Evolutionary conservation across 2,329 filamentous ascomycete species (phyloP).

Genomic region (Fusarium sp.): DNA sequence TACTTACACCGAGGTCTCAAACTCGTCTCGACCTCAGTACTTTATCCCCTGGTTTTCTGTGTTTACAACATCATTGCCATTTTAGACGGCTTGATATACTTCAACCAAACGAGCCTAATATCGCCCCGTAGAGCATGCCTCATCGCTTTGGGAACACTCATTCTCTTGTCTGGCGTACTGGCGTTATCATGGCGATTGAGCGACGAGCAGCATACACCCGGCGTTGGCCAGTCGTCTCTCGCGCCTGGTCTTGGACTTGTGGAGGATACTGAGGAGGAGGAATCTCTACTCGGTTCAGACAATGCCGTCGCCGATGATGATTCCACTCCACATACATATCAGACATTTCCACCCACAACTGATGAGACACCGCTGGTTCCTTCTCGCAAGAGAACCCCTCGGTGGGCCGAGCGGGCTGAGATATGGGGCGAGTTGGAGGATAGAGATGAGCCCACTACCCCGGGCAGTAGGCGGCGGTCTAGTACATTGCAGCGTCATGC

Average conservation of each 20-base stretch:
- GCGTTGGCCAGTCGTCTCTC: slow-evolving; percentile 75
- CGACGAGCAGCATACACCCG: slow-evolving; percentile 76
- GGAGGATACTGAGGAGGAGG: slow-evolving; percentile 74
- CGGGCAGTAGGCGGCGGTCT: slow-evolving; percentile 60
- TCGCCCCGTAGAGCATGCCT: slow-evolving; percentile 80
- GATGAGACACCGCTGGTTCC: slow-evolving; percentile 58
- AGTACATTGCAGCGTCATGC: slow-evolving; percentile 61
- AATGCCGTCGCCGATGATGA: slow-evolving; percentile 59
- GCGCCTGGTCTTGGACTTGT: slow-evolving; percentile 87
- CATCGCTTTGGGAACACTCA: slow-evolving; percentile 87
- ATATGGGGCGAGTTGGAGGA: slow-evolving; percentile 93
- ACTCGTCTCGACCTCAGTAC: slow-evolving; percentile 92
- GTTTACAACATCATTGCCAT: slow-evolving; percentile 99
- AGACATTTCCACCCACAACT: slow-evolving; percentile 62
- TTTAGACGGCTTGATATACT: slow-evolving; percentile 96
- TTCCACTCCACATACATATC: slow-evolving; percentile 55
- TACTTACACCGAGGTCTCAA: slow-evolving; percentile 95
- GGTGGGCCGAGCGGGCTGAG: slow-evolving; percentile 78
- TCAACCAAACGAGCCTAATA: slow-evolving; percentile 86
- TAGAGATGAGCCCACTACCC: slow-evolving; percentile 64
- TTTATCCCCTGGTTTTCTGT: slow-evolving; percentile 98
- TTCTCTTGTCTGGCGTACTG: slow-evolving; percentile 88
- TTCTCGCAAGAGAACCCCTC: slow-evolving; percentile 62
- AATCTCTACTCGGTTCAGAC: slow-evolving; percentile 65
- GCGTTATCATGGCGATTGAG: slow-evolving; percentile 94